Percentiles rank a stretch among this genome's conserved stretches.
Evolutionary conservation across 2,329 filamentous ascomycete genomes (phyloP).

Genomic region (Ampelomyces quisqualis): DNA sequence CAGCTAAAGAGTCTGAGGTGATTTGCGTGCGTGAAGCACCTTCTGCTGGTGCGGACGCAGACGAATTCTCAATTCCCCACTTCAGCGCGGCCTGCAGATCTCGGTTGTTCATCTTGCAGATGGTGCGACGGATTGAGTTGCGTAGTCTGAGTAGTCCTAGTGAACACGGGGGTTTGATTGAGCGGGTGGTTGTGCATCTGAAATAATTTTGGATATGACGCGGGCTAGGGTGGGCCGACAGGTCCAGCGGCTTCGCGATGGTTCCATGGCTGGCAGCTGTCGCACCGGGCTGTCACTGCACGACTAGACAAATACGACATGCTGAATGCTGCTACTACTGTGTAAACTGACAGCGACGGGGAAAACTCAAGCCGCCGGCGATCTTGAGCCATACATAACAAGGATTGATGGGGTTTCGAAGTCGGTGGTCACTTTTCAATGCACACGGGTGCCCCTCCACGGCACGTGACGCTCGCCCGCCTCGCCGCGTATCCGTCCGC

Average conservation of each 20-base stretch:
- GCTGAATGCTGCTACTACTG: too few relatives aligned
- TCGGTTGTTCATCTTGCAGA: constrained; percentile 55
- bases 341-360: too few relatives aligned
- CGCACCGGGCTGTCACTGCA: constrained; percentile 1
- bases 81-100: constrained; percentile 75
- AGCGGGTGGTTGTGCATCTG: too few relatives aligned
- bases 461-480: constrained; percentile 33
- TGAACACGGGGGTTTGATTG: too few relatives aligned
- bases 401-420: too few relatives aligned
- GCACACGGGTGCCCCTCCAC: constrained; percentile 32
- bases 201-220: constrained; percentile 31
- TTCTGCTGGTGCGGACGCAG: constrained; percentile 48
- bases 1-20: too few relatives aligned
- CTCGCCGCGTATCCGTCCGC: constrained; percentile 1
- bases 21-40: constrained; percentile 13
- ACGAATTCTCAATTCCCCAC: constrained; percentile 71
- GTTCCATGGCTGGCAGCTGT: constrained; percentile 24
- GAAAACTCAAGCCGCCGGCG: too few relatives aligned
- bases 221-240: constrained; percentile 21
- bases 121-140: too few relatives aligned
- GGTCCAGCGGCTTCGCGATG: constrained; percentile 23
- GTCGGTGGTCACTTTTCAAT: not conserved
- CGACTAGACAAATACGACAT: not conserved
- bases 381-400: too few relatives aligned
- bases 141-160: too few relatives aligned